A percentile compares a stretch with the other conserved stretches of the same genome.
These are phyloP conservation scores for Kockiozyma suomiensis DNA, from an alignment of 805 yeast species.

Conservation along the genomic window DNA sequence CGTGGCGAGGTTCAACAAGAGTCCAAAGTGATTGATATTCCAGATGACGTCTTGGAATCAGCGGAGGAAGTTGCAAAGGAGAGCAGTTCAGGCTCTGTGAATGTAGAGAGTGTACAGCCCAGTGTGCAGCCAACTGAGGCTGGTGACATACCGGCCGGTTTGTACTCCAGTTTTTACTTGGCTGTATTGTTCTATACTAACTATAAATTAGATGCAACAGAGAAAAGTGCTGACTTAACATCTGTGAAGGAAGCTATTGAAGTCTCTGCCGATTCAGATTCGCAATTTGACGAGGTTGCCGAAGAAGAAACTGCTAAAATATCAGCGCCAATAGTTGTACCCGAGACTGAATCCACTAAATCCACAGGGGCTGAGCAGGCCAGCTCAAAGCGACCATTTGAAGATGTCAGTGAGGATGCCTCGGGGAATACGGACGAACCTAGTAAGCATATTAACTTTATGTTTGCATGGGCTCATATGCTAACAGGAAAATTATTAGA, in stretches of 20 bases:
- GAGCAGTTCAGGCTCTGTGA: no score
- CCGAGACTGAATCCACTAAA: not conserved
- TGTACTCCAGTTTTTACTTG: no score
- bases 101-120: no score
- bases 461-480: not conserved
- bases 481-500: conserved; percentile 9
- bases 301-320: not conserved
- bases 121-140: no score
- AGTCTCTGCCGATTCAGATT: not conserved
- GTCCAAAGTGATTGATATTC: not conserved
- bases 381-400: not conserved
- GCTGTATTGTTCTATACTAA: no score
- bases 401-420: not conserved
- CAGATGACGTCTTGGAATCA: not conserved
- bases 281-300: not conserved
- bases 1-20: not conserved
- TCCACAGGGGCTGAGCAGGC: not conserved
- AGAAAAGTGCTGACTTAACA: no score
- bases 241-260: not conserved
- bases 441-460: not conserved
- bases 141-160: no score
- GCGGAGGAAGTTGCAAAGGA: not conserved
- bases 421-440: not conserved
- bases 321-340: no score
- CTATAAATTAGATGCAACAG: no score